phyloP scores from a whole-genome alignment of 441 rosid genomes.

The Populus hybrid region DNA sequence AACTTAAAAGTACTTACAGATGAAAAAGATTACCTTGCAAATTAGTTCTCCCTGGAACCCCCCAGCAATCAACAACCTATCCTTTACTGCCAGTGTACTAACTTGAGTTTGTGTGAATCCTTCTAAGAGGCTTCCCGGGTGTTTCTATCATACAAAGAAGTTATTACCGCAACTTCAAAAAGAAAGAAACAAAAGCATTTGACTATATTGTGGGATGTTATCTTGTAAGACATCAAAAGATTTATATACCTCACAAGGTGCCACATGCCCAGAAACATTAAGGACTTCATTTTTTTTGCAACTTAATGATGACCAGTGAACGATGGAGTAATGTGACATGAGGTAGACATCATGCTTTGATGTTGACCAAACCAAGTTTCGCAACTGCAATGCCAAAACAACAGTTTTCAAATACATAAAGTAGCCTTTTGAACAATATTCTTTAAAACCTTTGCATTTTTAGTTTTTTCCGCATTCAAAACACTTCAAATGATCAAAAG shows the following conservation, averaged over 20 bases:
- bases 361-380: constrained; percentile 95
- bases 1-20: background rate
- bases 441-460: background rate
- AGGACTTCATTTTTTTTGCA: constrained; percentile 67
- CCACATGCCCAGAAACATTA: constrained; percentile 86
- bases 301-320: constrained; percentile 86
- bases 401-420: background rate
- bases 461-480: background rate
- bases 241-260: constrained; percentile 69
- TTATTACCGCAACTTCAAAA: background rate
- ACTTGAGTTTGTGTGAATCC: constrained; percentile 95
- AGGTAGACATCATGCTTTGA: constrained; percentile 93
- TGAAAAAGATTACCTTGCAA: constrained; percentile 59
- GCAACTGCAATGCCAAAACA: constrained; percentile 49
- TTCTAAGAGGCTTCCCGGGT: constrained; percentile 84
- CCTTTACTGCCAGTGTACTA: constrained; percentile 88
- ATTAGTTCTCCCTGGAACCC: constrained; percentile 97
- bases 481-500: background rate
- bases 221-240: no score
- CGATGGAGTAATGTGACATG: constrained; percentile 70
- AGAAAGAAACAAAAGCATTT: background rate
- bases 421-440: background rate
- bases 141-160: constrained; percentile 45
- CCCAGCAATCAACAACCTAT: constrained; percentile 82
- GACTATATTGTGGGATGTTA: background rate